Evolutionary conservation across 371 early-diverging fungal genomes (phyloP), one percentile per base, ranked within the genome.

Genomic region (Rhizoclosmatium hyalinum): DNA sequence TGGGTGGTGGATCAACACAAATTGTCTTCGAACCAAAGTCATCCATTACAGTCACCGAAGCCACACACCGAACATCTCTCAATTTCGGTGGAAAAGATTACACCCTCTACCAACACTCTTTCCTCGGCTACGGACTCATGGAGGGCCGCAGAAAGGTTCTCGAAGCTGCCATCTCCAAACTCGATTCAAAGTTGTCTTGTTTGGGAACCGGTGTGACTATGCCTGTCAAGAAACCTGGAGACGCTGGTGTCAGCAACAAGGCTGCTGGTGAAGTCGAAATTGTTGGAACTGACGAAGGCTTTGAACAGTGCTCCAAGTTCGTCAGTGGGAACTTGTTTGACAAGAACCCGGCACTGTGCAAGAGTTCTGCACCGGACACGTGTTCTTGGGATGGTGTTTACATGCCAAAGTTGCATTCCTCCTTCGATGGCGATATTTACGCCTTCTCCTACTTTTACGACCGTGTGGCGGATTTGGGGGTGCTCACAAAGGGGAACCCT

Each of bases 391-490:
- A 94, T 72, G 97, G 98, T 65, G 89, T 96, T 2, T 94, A 96
- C 82, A 95, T 95, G 75, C 98, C 98, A 5, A 82, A 87, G 0
- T 80, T 98, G 21, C 73, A 79, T 4, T 83, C 87, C 44, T 88
- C 92, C 0, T 96, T 96, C 75, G 77, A 85, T 3, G 76, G 67
- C n/a, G 96, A 95, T 64, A 88, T 98, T 19, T 97, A 95, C 78
- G 93, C 94, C 2, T 97, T 98, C 82, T 95, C 95, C 41, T 98
- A 90, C 87, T 95, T 98, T 77, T 98, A 94, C 84, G 98, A 98
- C 78, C 88, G 93, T 46, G 80, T 77, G 67, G 82, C 81, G 1
- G 79, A 84, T 41, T 81, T 83, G 65, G 80, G 80, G 1, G 53
- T 77, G 39, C 63, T 74, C 42, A 17, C 24, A 5, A 66, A 75